Evolutionary conservation across 2,329 filamentous ascomycete species (phyloP).

Genomic region (Trichophaea hybrida): DNA sequence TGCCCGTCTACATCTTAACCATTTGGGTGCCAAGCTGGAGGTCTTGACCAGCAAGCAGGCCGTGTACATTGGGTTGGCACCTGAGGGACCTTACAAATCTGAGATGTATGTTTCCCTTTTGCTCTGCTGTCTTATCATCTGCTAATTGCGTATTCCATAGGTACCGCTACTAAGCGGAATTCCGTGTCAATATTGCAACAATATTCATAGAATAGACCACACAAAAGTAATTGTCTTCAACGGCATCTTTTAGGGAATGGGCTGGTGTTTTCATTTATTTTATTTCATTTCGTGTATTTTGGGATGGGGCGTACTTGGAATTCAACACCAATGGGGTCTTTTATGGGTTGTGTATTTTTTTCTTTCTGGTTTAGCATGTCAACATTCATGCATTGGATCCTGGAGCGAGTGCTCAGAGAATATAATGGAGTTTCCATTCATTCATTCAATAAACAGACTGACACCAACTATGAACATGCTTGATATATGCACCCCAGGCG

Average conservation of each 20-base stretch:
- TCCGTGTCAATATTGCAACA: neutral
- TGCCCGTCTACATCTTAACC: slow-evolving; percentile 77
- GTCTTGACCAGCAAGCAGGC: slow-evolving; percentile 73
- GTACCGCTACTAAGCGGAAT: slow-evolving; percentile 49
- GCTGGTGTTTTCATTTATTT: slow-evolving; percentile 13
- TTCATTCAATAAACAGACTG: too few species aligned
- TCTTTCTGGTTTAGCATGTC: neutral
- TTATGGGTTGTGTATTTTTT: slow-evolving; percentile 6
- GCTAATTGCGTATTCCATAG: too few species aligned
- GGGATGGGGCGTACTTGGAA: slow-evolving; percentile 25
- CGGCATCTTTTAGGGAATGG: slow-evolving; percentile 21
- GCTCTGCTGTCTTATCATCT: slow-evolving; percentile 37
- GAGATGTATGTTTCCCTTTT: slow-evolving; percentile 43
- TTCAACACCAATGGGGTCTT: slow-evolving; percentile 21
- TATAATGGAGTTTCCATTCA: too few species aligned
- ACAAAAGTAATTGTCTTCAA: slow-evolving; percentile 25
- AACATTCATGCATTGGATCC: slow-evolving; percentile 3
- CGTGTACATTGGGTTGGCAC: slow-evolving; percentile 78
- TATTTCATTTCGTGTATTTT: slow-evolving; percentile 10
- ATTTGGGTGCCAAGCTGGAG: slow-evolving; percentile 64
- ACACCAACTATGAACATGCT: too few species aligned
- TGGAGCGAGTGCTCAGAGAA: too few species aligned
- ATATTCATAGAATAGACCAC: slow-evolving; percentile 1
- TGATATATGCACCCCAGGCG: too few species aligned
- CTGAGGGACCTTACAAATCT: slow-evolving; percentile 89